Conservation (phyloP, 306 rosid genomes). For the Alnus glutinosa region DNA sequence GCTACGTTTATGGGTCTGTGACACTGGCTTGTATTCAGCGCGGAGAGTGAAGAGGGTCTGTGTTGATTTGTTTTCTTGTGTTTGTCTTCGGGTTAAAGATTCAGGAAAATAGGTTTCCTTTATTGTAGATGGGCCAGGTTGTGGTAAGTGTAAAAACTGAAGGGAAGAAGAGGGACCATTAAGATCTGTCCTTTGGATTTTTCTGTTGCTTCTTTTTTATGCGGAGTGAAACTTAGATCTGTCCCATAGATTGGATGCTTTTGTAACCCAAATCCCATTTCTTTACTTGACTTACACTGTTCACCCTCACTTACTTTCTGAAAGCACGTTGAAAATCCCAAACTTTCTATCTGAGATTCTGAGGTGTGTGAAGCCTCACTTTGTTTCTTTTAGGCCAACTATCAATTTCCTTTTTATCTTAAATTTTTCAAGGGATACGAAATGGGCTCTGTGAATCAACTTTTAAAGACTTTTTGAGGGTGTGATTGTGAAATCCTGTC, state of each 20-base stretch:
- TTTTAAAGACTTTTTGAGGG: conserved; percentile 23
- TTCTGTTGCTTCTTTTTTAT: conserved; percentile 14
- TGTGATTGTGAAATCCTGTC: conserved; percentile 17
- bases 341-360: conserved; percentile 19
- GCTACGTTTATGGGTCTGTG: not conserved
- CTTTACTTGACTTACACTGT: conserved; percentile 17
- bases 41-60: conserved; percentile 9
- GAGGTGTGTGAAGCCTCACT: not conserved
- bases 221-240: conserved; percentile 20
- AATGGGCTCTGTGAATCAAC: conserved; percentile 15
- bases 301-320: conserved; percentile 2
- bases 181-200: conserved; percentile 27
- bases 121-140: conserved; percentile 17
- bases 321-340: not conserved
- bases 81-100: conserved; percentile 1
- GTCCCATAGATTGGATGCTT: conserved; percentile 23
- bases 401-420: not conserved
- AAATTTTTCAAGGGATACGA: not conserved
- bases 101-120: conserved; percentile 17
- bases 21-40: not conserved
- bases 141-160: conserved; percentile 14
- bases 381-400: not conserved
- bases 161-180: conserved; percentile 31
- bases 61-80: conserved; percentile 12
- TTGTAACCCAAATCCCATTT: conserved; percentile 24